Base-by-base conservation (phyloP, 2,329 filamentous ascomycete genomes). In the Paraphaeosphaeria sporulosa region DNA sequence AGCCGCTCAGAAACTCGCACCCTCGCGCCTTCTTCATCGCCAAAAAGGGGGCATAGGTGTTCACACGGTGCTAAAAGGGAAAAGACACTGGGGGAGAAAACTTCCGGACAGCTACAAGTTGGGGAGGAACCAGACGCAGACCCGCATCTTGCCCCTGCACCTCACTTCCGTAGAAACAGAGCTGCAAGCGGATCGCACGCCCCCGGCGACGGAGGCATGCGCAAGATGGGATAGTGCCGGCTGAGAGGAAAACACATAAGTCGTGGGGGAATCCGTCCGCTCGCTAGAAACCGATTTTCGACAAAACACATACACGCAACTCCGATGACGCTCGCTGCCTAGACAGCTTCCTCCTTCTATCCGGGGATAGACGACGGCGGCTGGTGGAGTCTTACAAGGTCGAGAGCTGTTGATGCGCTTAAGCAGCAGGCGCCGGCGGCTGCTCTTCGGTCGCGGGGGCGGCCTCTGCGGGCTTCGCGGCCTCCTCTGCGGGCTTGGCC, bases 401-500 rank as follows among this genome's bases (percentile, higher is more conserved):
- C 74, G 68, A 71, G 62, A 66, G 67, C 67, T 58, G 63, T 65
- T 60, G 61, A 64, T 66, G 64, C 62, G 68, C 71, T 74, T 78
- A 78, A 51, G 74, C 71, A 62, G 73, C 68, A 38, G 69, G 69
- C 64, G 74, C 71, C 51, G 73, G 65, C 54, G 65, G 63, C 58
- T 64, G 56, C 68, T 75, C 75, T 64, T 77, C 74, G 43, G 69
- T 59, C 55, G 69, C 62, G 67, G 38, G 15, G 38, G 72, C 69
- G 55, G 68, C 63, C 69, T 71, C 69, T 23, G 74, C 82, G 64
- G 84, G 74, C 76, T 84, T 84, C 59, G 72, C 69, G 32, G 60
- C 58, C 23, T 74, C 64, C 57, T 79, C 82, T 61, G 83, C 81
- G 66, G 84, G 71, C 79, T 85, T 85, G 61, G 85, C 80, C 67